Base-by-base conservation (phyloP, 1,139 yeast species). In the Kurtzmaniella quercitrusa region DNA sequence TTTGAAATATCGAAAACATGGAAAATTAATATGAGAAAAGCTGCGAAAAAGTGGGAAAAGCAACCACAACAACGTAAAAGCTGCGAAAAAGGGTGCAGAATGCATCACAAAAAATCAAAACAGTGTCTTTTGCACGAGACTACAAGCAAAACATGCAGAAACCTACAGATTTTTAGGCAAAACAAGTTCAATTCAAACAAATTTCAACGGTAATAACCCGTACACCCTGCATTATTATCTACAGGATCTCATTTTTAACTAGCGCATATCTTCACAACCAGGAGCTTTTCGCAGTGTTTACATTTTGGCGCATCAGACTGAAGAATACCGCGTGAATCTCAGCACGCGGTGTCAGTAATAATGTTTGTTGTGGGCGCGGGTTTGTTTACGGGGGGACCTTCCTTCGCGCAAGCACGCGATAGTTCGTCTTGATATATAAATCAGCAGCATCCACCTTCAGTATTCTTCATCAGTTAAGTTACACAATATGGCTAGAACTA, bases 401-500 rank as follows among this genome's bases (percentile, higher is more conserved):
- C n/a, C n/a, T n/a, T n/a, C 30, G 30, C 30, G 30, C n/a, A 9
- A 14, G 23, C 23, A 21, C 30, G n/a, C 30, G n/a, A 26, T 14
- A 26, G n/a, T 3, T 11, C 30, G n/a, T 4, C 30, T 26, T 26
- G 30, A 26, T 26, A 26, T 26, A 26, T 26, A 26, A 26, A 26
- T 14, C n/a, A 14, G 30, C 14, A 14, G 4, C 30, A 26, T 26
- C 30, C 30, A 26, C 30, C 30, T 26, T 9, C 30, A 26, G 30
- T 41, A 39, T 47, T 46, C 41, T 43, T 52, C 43, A 35, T 51
- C 26, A 34, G 26, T 34, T 19, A 34, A 19, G 30, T 26, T 34
- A 34, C 21, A 19, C 37, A 34, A 71, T 54, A 89, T 89, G 97
- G 97, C 97, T 71, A 89, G 97, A 86, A 89, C 96, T 56, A 89